Conservation (phyloP, 2,329 filamentous ascomycete species). For the Mycosphaerella sp. region DNA sequence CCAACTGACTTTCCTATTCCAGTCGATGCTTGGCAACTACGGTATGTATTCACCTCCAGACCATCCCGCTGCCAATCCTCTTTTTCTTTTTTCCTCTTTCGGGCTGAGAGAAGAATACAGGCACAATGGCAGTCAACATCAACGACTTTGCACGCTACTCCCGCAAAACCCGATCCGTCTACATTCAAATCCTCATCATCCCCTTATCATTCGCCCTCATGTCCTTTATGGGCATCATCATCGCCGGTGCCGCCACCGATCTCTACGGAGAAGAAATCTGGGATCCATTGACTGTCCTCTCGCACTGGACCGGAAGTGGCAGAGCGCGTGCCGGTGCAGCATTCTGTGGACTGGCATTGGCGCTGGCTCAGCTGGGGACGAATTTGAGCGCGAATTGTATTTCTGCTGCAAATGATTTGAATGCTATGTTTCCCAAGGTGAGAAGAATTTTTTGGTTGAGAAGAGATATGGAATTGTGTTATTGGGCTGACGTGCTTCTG, state of each 20-base stretch:
- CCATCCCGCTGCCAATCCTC: too few relatives aligned
- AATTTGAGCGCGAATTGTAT: constrained; percentile 26
- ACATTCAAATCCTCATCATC: constrained; percentile 24
- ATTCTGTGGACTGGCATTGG: constrained; percentile 20
- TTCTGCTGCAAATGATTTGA: constrained; percentile 21
- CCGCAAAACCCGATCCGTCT: constrained; percentile 10
- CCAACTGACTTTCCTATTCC: background rate
- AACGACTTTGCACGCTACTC: constrained; percentile 23
- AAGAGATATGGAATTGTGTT: too few relatives aligned
- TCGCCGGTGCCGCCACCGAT: constrained; percentile 21
- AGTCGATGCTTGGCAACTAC: constrained; percentile 25
- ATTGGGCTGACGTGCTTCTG: constrained; percentile 18
- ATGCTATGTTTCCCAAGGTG: constrained; percentile 18
- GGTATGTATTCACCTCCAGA: background rate
- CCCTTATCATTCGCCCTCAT: constrained; percentile 26
- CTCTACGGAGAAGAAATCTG: constrained; percentile 22
- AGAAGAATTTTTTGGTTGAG: background rate
- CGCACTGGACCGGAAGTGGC: constrained; percentile 20
- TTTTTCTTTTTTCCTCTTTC: too few relatives aligned
- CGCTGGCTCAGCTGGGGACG: constrained; percentile 11
- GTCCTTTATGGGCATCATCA: constrained; percentile 28
- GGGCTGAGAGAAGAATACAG: too few relatives aligned
- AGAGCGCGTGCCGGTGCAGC: constrained; percentile 21
- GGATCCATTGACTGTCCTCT: constrained; percentile 25
- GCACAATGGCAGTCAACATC: constrained; percentile 24